Evolutionary conservation across 768 basidiomycete species (phyloP).

Genomic region (Collybia sordida): DNA sequence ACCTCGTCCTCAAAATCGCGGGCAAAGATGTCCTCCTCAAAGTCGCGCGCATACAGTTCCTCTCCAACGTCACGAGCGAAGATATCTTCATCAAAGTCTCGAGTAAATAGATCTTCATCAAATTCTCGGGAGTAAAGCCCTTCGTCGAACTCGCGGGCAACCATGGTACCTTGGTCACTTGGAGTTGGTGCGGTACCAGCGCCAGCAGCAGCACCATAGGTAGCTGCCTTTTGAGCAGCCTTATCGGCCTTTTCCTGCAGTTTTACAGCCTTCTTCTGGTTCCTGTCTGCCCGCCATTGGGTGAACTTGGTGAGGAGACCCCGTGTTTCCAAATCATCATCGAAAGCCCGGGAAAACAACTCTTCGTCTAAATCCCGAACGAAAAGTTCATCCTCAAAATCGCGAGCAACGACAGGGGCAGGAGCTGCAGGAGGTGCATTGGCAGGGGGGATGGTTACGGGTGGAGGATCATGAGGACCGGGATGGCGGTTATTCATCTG

Average conservation of each 20-base stretch:
- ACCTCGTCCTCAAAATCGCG: not conserved
- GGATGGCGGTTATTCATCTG: too few relatives aligned
- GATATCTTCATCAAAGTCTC: too few relatives aligned
- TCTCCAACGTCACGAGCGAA: not conserved
- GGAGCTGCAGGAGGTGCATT: too few relatives aligned
- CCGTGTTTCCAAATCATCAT: not conserved
- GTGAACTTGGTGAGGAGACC: not conserved
- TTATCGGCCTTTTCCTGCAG: not conserved
- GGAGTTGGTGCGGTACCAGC: too few relatives aligned
- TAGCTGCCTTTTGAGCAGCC: too few relatives aligned
- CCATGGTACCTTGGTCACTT: too few relatives aligned
- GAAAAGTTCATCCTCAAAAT: not conserved
- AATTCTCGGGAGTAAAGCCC: conserved; percentile 1
- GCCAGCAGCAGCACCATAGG: too few relatives aligned
- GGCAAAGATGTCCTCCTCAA: not conserved
- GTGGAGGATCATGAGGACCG: too few relatives aligned
- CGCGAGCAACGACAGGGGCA: not conserved
- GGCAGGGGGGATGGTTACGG: too few relatives aligned
- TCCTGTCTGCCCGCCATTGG: not conserved
- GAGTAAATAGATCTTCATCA: conserved; percentile 1
- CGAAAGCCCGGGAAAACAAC: too few relatives aligned
- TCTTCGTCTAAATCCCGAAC: too few relatives aligned
- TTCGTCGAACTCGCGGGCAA: not conserved
- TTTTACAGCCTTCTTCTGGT: not conserved
- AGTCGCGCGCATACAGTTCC: not conserved